Evolutionary conservation across 768 basidiomycete genomes (phyloP), one percentile per base, ranked within the genome.

Genomic region (Xanthoconium stramineum): DNA sequence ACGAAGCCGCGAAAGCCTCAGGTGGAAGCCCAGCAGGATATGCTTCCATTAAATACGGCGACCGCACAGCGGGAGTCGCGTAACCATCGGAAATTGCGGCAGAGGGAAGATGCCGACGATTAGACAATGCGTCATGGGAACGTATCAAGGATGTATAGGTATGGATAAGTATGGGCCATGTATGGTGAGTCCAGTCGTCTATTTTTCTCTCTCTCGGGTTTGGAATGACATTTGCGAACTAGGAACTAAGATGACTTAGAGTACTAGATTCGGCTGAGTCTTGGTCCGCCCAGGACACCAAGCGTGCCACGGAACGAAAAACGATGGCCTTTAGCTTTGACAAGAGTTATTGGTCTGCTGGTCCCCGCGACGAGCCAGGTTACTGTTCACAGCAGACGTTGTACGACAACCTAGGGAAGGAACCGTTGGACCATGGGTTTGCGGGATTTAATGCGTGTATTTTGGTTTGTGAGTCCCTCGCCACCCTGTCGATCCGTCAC

Each of bases 391-490:
- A 99, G 66, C 87, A 96, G 71, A 98, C 94, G 0, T 77, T 98
- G 55, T 98, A 92, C 72, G 85, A 94, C 62, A 95, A 98, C 76
- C 72, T 98, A 36, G 96, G 96, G 42, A 89, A 88, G 72, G 96
- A 98, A 67, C 74, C 98, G 50, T 77, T 99, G 64, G 92, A 98
- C 71, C 95, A 98, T 70, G 88, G 92, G 42, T 98, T 99, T 75
- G 76, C 89, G 36, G 96, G 96, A 30, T 98, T 97, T 75, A 98
- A 98, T 79, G 91, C 94, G 47, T 98, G 94, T 81, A 97, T 99
- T 74, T 81, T 99, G 70, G 96, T 96, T 73, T 98, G 95, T 97
- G 75, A 81, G 95, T 87, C 9, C 13, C 57, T 56, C 48, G 43
- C 63, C 32, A 63, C 47, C 35, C n/a, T 10, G 14, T 19, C 35